Evolutionary conservation across 306 rosid genomes (phyloP).

Genomic region (Ochetophila trinervis): DNA sequence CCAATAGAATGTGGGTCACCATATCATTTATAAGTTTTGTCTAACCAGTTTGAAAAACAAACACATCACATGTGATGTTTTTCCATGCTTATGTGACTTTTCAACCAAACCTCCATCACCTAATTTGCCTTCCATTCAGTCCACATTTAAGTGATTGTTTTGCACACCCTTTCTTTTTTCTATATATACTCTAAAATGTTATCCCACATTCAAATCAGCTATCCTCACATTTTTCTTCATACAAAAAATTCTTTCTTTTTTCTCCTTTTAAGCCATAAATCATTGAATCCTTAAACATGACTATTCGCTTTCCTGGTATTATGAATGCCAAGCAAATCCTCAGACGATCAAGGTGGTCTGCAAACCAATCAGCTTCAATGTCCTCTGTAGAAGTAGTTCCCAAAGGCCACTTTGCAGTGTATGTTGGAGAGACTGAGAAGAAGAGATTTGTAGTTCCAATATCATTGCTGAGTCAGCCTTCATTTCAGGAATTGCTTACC

Average conservation of each 20-base stretch:
- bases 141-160: not conserved
- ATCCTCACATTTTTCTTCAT: conserved; percentile 5
- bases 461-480: conserved; percentile 30
- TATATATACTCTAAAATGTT: conserved; percentile 23
- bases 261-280: not conserved
- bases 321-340: conserved; percentile 34
- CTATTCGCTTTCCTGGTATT: conserved; percentile 6
- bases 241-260: not conserved
- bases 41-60: no score
- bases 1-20: no score
- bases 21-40: no score
- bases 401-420: conserved; percentile 49
- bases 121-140: conserved; percentile 1
- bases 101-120: conserved; percentile 9
- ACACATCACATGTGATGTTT: conserved; percentile 16
- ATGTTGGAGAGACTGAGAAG: conserved; percentile 43
- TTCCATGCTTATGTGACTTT: conserved; percentile 12
- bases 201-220: not conserved
- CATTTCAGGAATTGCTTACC: conserved; percentile 27
- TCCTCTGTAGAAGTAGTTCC: conserved; percentile 35
- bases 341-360: conserved; percentile 27
- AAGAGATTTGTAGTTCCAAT: conserved; percentile 47
- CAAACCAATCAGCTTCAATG: not conserved
- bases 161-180: not conserved
- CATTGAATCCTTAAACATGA: conserved; percentile 25